phyloP scores from a whole-genome alignment of 768 basidiomycete genomes.

The Rhizopogon vulgaris region DNA sequence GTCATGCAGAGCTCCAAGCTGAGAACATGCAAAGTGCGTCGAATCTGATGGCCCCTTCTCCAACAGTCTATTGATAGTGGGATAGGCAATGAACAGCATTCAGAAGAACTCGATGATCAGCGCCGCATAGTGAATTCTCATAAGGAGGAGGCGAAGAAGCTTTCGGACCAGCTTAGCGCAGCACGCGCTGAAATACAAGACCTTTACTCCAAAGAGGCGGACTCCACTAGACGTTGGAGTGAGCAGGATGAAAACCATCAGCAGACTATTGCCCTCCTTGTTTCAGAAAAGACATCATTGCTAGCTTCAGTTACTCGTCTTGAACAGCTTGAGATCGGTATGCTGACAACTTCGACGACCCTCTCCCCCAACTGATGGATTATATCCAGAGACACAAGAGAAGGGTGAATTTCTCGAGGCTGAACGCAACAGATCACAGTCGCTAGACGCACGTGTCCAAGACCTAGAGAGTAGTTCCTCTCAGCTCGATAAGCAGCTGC shows the following conservation, averaged over 20 bases:
- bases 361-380: not conserved
- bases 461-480: slow-evolving; percentile 35
- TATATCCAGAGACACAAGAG: slow-evolving; percentile 36
- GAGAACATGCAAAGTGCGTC: slow-evolving; percentile 8
- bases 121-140: not conserved
- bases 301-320: slow-evolving; percentile 52
- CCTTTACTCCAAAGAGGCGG: slow-evolving; percentile 9
- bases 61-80: not conserved
- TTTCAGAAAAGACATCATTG: slow-evolving; percentile 64
- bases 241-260: slow-evolving; percentile 50
- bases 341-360: slow-evolving; percentile 12
- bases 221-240: slow-evolving; percentile 14
- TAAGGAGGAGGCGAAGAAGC: slow-evolving; percentile 6
- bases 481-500: slow-evolving; percentile 36
- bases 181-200: slow-evolving; percentile 16
- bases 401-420: slow-evolving; percentile 35
- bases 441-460: slow-evolving; percentile 36
- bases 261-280: slow-evolving; percentile 71
- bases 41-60: slow-evolving; percentile 7
- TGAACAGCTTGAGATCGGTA: slow-evolving; percentile 58
- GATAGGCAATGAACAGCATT: not conserved
- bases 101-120: not conserved
- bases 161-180: slow-evolving; percentile 8
- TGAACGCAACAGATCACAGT: slow-evolving; percentile 35
- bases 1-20: not conserved